phyloP scores from a whole-genome alignment of 768 basidiomycete species.

The Amanita subjunquillea region DNA sequence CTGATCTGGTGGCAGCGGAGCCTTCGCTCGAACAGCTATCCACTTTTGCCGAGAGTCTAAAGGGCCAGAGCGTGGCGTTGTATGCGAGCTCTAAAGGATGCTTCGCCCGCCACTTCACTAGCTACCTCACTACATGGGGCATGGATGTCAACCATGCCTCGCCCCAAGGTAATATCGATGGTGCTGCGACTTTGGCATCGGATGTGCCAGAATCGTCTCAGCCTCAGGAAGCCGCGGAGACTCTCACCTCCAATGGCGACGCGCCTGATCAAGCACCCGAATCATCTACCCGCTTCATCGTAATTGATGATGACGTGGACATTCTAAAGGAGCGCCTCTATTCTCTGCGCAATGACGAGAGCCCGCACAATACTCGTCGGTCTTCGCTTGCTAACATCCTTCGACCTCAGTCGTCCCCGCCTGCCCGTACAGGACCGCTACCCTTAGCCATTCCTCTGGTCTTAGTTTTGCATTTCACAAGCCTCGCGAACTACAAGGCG shows the following conservation, averaged over 20 bases:
- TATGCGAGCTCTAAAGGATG: slow-evolving; percentile 81
- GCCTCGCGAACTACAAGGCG: slow-evolving; percentile 77
- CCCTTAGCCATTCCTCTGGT: slow-evolving; percentile 17
- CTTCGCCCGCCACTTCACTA: slow-evolving; percentile 89
- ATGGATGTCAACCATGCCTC: slow-evolving; percentile 84
- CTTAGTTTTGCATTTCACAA: slow-evolving; percentile 86
- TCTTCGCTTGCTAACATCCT: slow-evolving; percentile 60
- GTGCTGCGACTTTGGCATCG: slow-evolving; percentile 7
- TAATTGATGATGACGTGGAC: slow-evolving; percentile 88
- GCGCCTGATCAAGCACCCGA: slow-evolving; percentile 1
- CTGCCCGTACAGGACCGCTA: slow-evolving; percentile 46
- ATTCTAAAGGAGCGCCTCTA: slow-evolving; percentile 69
- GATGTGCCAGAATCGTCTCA: slow-evolving; percentile 3
- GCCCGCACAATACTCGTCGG: slow-evolving; percentile 31
- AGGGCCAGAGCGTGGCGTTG: slow-evolving; percentile 74
- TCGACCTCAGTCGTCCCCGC: slow-evolving; percentile 72
- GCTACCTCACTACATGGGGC: slow-evolving; percentile 91
- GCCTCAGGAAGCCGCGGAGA: slow-evolving; percentile 2
- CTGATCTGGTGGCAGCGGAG: slow-evolving; percentile 51
- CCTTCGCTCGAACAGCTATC: slow-evolving; percentile 74
- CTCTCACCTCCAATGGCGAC: not conserved
- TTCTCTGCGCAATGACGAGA: slow-evolving; percentile 49
- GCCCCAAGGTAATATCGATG: slow-evolving; percentile 43
- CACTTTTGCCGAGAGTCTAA: slow-evolving; percentile 71
- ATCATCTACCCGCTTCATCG: slow-evolving; percentile 47